Evolutionary conservation across 2,329 filamentous ascomycete species (phyloP).

Genomic region (Venturiaceae sp.): DNA sequence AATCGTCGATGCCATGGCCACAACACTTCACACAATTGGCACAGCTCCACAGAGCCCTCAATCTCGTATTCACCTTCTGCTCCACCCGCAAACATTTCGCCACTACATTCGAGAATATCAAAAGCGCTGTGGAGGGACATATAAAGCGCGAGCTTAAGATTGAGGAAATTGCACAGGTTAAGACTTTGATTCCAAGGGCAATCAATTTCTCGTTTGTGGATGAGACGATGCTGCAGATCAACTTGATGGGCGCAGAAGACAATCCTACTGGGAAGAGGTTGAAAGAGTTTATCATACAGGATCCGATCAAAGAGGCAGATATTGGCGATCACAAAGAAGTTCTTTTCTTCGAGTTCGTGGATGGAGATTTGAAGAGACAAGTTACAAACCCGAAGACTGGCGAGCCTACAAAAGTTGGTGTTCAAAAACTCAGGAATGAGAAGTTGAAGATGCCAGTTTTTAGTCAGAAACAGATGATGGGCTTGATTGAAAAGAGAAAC

Average conservation of each 20-base stretch:
- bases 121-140: slow-evolving; percentile 73
- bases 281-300: slow-evolving; percentile 38
- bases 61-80: slow-evolving; percentile 90
- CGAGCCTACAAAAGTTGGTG: slow-evolving; percentile 53
- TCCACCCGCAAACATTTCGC: slow-evolving; percentile 85
- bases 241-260: slow-evolving; percentile 57
- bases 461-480: slow-evolving; percentile 85
- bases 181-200: slow-evolving; percentile 63
- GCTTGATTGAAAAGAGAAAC: slow-evolving; percentile 82
- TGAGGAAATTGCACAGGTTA: slow-evolving; percentile 75
- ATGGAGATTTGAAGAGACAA: slow-evolving; percentile 80
- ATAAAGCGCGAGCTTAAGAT: slow-evolving; percentile 60
- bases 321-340: slow-evolving; percentile 46
- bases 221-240: slow-evolving; percentile 71
- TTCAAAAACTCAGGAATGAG: slow-evolving; percentile 62
- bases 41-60: slow-evolving; percentile 73
- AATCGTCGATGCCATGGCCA: slow-evolving; percentile 59
- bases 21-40: slow-evolving; percentile 61
- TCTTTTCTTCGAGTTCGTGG: slow-evolving; percentile 83
- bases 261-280: slow-evolving; percentile 50
- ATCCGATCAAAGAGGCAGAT: slow-evolving; percentile 15
- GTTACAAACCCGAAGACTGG: slow-evolving; percentile 64
- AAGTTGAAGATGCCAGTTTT: slow-evolving; percentile 85
- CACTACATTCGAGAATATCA: slow-evolving; percentile 86
- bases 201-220: slow-evolving; percentile 84